Percentiles rank a stretch among this genome's conserved stretches.
These are phyloP conservation scores for Xerocomus alliaceus DNA, from an alignment of 1,284 basidiomycete genomes.

Conservation along the genomic window DNA sequence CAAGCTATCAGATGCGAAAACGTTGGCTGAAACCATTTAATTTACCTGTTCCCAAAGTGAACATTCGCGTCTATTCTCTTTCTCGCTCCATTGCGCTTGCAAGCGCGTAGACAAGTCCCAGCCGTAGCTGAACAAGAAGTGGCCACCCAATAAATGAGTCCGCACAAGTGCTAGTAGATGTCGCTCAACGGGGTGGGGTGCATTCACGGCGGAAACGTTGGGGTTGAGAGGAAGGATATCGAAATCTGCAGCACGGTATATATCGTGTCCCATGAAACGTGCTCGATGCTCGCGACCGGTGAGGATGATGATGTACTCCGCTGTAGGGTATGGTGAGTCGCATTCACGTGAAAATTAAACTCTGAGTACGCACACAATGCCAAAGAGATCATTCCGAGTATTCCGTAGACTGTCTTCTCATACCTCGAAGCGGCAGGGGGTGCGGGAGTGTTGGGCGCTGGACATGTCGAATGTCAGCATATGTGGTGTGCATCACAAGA, in stretches of 20 bases:
- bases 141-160: slow-evolving; percentile 81
- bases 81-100: slow-evolving; percentile 79
- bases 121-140: slow-evolving; percentile 90
- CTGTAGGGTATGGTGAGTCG: slow-evolving; percentile 48
- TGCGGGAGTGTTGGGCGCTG: slow-evolving; percentile 62
- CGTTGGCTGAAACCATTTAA: slow-evolving; percentile 24
- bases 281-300: slow-evolving; percentile 85
- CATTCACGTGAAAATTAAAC: not conserved
- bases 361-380: slow-evolving; percentile 72
- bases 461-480: slow-evolving; percentile 9
- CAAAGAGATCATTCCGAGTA: slow-evolving; percentile 85
- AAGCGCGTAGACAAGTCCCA: slow-evolving; percentile 91
- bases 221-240: slow-evolving; percentile 88
- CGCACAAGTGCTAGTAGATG: slow-evolving; percentile 88
- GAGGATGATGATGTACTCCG: slow-evolving; percentile 92
- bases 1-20: slow-evolving; percentile 27
- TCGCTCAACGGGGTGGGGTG: slow-evolving; percentile 85
- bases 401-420: slow-evolving; percentile 77
- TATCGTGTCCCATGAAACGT: slow-evolving; percentile 81
- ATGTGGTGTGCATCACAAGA: not conserved
- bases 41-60: slow-evolving; percentile 78
- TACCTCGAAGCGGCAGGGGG: slow-evolving; percentile 63
- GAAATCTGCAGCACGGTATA: slow-evolving; percentile 92
- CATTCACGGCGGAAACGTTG: slow-evolving; percentile 66
- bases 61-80: slow-evolving; percentile 57